phyloP scores from a whole-genome alignment of 441 rosid species.

The Pelargonium citronellum region DNA sequence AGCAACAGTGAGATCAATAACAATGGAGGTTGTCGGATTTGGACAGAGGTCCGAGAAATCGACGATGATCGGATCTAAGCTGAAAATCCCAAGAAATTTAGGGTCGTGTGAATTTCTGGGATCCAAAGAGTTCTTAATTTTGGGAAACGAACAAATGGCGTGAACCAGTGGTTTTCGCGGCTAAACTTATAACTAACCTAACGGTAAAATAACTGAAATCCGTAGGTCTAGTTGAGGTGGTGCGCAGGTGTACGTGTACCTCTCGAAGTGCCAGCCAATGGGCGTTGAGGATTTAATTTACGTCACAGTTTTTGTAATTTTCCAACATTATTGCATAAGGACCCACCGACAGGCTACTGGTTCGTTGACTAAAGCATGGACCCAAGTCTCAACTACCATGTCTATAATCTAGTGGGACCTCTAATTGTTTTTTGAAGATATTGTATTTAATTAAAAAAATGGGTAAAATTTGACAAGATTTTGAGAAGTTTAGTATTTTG shows the following conservation, averaged over 20 bases:
- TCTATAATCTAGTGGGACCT: too few relatives aligned
- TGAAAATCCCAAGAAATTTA: not conserved
- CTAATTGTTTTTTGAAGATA: too few relatives aligned
- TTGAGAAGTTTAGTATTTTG: too few relatives aligned
- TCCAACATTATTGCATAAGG: not conserved
- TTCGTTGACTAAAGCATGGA: not conserved
- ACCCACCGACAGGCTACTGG: not conserved
- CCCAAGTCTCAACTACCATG: too few relatives aligned
- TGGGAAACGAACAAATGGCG: not conserved
- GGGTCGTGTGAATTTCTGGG: constrained; percentile 4
- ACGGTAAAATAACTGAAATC: constrained; percentile 5
- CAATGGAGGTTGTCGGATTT: constrained; percentile 1
- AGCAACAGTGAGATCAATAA: not conserved
- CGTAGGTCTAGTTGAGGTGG: not conserved
- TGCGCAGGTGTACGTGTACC: not conserved
- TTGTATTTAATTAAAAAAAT: too few relatives aligned
- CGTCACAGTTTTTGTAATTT: not conserved
- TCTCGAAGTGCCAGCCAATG: not conserved
- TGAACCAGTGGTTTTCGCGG: not conserved
- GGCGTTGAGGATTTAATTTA: not conserved
- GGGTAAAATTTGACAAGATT: too few relatives aligned
- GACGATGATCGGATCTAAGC: not conserved
- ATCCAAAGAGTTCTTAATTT: not conserved
- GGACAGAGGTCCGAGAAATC: not conserved
- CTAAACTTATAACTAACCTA: not conserved